Evolutionary conservation across 1,284 basidiomycete genomes (phyloP), one percentile per base, ranked within the genome.

Genomic region (Meripilus lineatus): DNA sequence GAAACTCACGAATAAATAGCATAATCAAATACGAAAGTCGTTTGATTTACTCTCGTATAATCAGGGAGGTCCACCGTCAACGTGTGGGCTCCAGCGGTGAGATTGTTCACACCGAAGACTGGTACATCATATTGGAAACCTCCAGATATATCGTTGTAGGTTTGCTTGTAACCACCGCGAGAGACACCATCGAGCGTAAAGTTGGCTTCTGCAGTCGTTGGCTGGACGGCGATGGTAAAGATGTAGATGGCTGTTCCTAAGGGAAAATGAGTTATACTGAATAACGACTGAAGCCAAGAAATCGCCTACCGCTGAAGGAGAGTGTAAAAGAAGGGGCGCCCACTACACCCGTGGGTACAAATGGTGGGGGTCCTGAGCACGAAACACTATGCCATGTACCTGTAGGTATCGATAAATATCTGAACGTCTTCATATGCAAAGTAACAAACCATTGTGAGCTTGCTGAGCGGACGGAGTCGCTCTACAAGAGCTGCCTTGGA

Each of bases 301-400:
- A n/a, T n/a, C n/a, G n/a, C n/a, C n/a, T n/a, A 51, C 50, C 50
- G 14, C 14, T 51, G 32, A 51, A 51, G 21, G 30, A 47, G 32
- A 51, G 33, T 14, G 48, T 38, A 7, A 46, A 25, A 11, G 40
- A 42, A 21, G 2, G 45, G 40, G 21, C 20, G 15, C 2, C 22
- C 23, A 26, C 42, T 34, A 11, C 32, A 24, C 10, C 24, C 22
- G 14, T 30, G 33, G 20, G 15, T 22, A 15, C n/a, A 28, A 28
- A 23, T 17, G 8, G 32, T 34, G 28, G 42, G 40, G 17, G n/a
- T n/a, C n/a, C n/a, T n/a, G n/a, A n/a, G n/a, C n/a, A n/a, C n/a
- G n/a, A n/a, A n/a, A n/a, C n/a, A n/a, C n/a, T n/a, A n/a, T 46
- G 45, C 45, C 45, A 46, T 17, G 40, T 43, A 13, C 33, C 45